Base-by-base conservation (phyloP, 129 eudicot genomes). In the Pittosporum tobira region DNA sequence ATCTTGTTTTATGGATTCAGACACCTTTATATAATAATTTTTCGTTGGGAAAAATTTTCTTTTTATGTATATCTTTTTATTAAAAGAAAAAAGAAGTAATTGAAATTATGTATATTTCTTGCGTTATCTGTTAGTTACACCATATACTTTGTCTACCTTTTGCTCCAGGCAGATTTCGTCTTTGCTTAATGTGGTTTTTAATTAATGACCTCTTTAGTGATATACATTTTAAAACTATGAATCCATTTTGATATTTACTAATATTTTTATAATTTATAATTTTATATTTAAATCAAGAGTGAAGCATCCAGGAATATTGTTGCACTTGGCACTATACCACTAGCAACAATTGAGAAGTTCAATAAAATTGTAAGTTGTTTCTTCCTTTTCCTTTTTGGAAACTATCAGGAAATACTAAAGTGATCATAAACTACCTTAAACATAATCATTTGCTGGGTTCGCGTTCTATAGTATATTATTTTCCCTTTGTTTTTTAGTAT, bases 311-410 rank as follows among this genome's bases (percentile, higher is more conserved):
- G 91, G 71, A 81, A 80, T 61, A 74, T 93, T 49, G 80, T 84
- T 57, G 75, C 79, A 68, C 84, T 87, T 63, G 99, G 99, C 65
- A 93, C 99, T 24, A 87, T 87, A 73, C 88, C 99, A 2, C 72
- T 93, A 73, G 86, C 94, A 12, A 80, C 94, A 62, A 81, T 93
- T 14, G 99, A 93, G 56, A 93, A 87, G 77, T 84, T 93, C 77
- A 79, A 71, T 77, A 93, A 84, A 72, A 71, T 80, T 53, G 99
- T 87, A 78, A 74, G 99, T 84, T 67, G n/a, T n/a, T n/a, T n/a
- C n/a, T n/a, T n/a, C n/a, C n/a, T n/a, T n/a, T n/a, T n/a, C n/a
- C n/a, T n/a, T n/a, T n/a, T n/a, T n/a, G n/a, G n/a, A n/a, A n/a
- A n/a, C n/a, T n/a, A n/a, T n/a, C n/a, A n/a, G n/a, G n/a, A n/a